Conservation (phyloP, 352 stramenopile genomes). For the Phytopythium oedochilum region DNA sequence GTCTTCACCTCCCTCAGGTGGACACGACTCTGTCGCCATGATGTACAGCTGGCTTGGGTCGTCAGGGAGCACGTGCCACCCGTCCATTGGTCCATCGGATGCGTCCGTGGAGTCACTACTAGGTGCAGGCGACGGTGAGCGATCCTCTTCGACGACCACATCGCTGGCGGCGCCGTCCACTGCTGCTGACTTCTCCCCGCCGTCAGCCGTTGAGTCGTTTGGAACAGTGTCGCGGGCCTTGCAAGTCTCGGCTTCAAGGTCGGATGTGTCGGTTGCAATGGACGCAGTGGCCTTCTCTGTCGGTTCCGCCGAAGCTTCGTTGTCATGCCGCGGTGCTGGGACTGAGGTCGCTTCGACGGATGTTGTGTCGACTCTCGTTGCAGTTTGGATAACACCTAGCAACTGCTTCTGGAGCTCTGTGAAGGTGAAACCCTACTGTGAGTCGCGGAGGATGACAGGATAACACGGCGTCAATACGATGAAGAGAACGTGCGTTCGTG, state of each 20-base stretch:
- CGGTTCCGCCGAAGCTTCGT: not conserved
- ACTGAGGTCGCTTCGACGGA: no score
- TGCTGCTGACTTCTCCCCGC: not conserved
- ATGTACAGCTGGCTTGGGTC: slow-evolving; percentile 5
- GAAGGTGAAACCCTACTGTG: not conserved
- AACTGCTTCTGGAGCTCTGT: slow-evolving; percentile 5
- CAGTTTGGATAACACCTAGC: not conserved
- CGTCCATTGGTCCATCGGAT: not conserved
- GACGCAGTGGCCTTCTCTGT: not conserved
- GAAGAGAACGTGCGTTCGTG: slow-evolving; percentile 10
- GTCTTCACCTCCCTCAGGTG: not conserved
- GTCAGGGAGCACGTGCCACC: slow-evolving; percentile 2
- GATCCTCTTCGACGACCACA: not conserved
- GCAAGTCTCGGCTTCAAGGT: not conserved
- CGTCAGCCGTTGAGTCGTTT: not conserved
- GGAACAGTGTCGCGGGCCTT: no score
- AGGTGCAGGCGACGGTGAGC: not conserved
- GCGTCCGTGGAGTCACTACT: not conserved
- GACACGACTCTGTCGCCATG: slow-evolving; percentile 1
- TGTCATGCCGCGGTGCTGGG: no score
- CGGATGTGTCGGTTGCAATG: not conserved
- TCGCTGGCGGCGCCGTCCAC: not conserved
- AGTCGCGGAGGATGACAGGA: no score
- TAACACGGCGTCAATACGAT: no score
- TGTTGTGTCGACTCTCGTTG: not conserved